Evolutionary conservation across 306 rosid genomes (phyloP).

Genomic region (Medicago arabica): DNA sequence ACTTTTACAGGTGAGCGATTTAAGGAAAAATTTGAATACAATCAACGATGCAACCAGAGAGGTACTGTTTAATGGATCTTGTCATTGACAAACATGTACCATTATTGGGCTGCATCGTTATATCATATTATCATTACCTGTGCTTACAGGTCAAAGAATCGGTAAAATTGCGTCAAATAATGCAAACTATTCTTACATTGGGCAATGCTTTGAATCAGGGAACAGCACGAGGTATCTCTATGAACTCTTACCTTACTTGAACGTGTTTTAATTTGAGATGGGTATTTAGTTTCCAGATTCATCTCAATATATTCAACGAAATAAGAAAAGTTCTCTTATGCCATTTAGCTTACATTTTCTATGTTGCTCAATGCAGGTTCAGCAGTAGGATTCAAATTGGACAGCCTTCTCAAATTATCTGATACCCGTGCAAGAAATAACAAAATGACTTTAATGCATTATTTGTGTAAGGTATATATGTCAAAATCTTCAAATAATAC

Average conservation of each 20-base stretch:
- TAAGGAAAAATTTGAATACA: constrained; percentile 71
- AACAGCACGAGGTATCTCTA: constrained; percentile 80
- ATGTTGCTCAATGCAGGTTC: constrained; percentile 71
- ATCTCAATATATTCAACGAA: constrained; percentile 22
- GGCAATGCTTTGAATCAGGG: constrained; percentile 99
- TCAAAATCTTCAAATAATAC: constrained; percentile 31
- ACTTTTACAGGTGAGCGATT: constrained; percentile 75
- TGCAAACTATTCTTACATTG: constrained; percentile 97
- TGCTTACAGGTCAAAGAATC: constrained; percentile 91
- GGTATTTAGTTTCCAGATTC: constrained; percentile 20
- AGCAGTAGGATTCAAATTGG: constrained; percentile 96
- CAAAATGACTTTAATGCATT: constrained; percentile 99
- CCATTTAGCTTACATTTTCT: constrained; percentile 34
- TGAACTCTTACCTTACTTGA: constrained; percentile 21
- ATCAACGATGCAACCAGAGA: constrained; percentile 86
- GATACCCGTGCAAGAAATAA: constrained; percentile 99
- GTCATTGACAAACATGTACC: constrained; percentile 34
- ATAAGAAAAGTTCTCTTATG: constrained; percentile 25
- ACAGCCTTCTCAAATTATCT: constrained; percentile 96
- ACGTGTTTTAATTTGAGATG: constrained; percentile 30
- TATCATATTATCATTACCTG: constrained; percentile 12
- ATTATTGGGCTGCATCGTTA: constrained; percentile 32
- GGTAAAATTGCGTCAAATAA: constrained; percentile 86
- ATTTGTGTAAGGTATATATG: constrained; percentile 87
- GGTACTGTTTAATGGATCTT: constrained; percentile 58